Evolutionary conservation across 345 rosid genomes (phyloP).

Genomic region (Lumnitzera littorea): DNA sequence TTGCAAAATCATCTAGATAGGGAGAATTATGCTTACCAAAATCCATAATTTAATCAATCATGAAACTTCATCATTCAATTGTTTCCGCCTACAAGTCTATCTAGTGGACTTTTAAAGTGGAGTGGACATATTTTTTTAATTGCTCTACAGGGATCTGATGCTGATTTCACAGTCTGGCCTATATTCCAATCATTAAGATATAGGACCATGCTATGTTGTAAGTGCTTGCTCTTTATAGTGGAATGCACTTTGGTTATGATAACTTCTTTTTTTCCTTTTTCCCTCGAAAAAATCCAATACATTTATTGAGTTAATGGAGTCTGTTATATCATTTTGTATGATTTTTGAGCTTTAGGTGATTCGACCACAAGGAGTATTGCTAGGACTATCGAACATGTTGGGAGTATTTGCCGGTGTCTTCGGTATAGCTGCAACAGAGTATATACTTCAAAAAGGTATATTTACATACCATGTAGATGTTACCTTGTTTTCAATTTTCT

Average conservation of each 20-base stretch:
- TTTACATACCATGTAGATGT: not conserved
- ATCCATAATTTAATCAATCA: too few species aligned
- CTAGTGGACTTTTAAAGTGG: not conserved
- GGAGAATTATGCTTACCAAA: too few species aligned
- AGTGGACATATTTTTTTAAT: conserved; percentile 3
- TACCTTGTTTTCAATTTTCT: not conserved
- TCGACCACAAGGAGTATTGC: conserved; percentile 68
- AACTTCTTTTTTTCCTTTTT: not conserved
- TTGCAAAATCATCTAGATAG: too few species aligned
- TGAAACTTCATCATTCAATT: too few species aligned
- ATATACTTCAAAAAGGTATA: conserved; percentile 80
- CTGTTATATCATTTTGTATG: too few species aligned
- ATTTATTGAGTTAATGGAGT: too few species aligned
- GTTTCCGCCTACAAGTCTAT: too few species aligned
- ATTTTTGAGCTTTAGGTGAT: not conserved
- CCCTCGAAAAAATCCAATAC: too few species aligned
- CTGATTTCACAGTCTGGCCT: conserved; percentile 94
- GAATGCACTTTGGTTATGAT: not conserved
- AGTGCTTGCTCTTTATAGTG: conserved; percentile 21
- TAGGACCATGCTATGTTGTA: conserved; percentile 91
- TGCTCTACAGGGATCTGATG: conserved; percentile 75
- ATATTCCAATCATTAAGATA: conserved; percentile 97
- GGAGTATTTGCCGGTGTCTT: conserved; percentile 95
- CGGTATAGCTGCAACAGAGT: conserved; percentile 94
- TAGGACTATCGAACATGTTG: conserved; percentile 90